phyloP scores from a whole-genome alignment of 495 filamentous ascomycete genomes.

The Penicillium coffeae region DNA sequence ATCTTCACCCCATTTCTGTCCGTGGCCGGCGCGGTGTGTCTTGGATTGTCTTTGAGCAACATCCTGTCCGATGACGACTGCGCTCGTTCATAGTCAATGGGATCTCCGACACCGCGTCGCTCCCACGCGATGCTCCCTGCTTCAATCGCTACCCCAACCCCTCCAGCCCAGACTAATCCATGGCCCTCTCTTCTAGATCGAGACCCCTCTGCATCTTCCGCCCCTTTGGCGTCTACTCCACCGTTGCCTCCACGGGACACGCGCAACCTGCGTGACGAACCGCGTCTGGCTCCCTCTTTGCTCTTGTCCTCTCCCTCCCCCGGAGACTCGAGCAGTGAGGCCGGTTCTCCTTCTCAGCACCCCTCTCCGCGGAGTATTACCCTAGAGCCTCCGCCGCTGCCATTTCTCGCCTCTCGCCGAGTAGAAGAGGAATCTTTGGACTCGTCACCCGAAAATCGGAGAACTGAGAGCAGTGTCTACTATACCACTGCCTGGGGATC shows the following conservation, averaged over 20 bases:
- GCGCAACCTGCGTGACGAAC: constrained; percentile 29
- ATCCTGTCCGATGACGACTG: neutral
- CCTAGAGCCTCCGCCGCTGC: constrained; percentile 33
- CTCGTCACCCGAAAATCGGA: constrained; percentile 42
- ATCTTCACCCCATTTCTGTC: constrained; percentile 9
- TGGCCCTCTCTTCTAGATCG: constrained; percentile 31
- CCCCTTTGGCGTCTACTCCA: constrained; percentile 38
- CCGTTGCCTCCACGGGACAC: constrained; percentile 30
- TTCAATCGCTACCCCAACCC: constrained; percentile 10
- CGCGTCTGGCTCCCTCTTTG: constrained; percentile 28
- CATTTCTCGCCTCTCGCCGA: constrained; percentile 29
- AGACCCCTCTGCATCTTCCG: constrained; percentile 39
- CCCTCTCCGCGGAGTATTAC: constrained; percentile 27
- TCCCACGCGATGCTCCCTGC: constrained; percentile 19
- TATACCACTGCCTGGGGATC: constrained; percentile 72
- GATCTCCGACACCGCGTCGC: constrained; percentile 9
- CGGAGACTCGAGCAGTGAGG: constrained; percentile 36
- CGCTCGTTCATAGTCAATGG: constrained; percentile 4
- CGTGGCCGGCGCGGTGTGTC: neutral
- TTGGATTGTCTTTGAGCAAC: neutral
- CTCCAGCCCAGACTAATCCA: constrained; percentile 14
- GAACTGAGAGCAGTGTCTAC: constrained; percentile 47
- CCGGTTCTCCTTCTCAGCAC: constrained; percentile 34
- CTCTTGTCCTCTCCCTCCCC: constrained; percentile 34
- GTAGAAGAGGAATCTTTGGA: constrained; percentile 35